A percentile compares a stretch with the other conserved stretches of the same genome.
Evolutionary conservation across 1,284 basidiomycete genomes (phyloP).

Genomic region (Malassezia globosa): DNA sequence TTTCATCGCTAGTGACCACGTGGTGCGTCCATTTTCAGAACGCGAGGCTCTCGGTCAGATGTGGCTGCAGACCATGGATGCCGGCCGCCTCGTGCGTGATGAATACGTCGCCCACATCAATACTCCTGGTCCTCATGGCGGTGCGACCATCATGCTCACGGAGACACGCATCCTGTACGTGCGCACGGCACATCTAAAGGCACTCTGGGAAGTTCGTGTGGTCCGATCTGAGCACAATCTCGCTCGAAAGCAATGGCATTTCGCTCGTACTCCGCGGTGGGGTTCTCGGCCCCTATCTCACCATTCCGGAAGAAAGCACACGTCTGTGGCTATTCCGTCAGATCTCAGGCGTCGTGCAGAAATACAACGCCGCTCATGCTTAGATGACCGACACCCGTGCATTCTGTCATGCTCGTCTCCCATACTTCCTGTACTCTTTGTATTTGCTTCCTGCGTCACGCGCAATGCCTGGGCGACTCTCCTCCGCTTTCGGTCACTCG

Average conservation of each 20-base stretch:
- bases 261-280: slow-evolving; percentile 57
- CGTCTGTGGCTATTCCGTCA: slow-evolving; percentile 55
- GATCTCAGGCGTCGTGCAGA: slow-evolving; percentile 47
- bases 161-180: slow-evolving; percentile 57
- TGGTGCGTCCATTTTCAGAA: slow-evolving; percentile 56
- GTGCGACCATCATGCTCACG: slow-evolving; percentile 40
- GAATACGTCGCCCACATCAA: slow-evolving; percentile 70
- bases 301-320: slow-evolving; percentile 51
- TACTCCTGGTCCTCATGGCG: slow-evolving; percentile 51
- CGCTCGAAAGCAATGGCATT: slow-evolving; percentile 47
- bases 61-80: slow-evolving; percentile 85
- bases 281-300: slow-evolving; percentile 53
- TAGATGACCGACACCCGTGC: not conserved
- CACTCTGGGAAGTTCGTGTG: slow-evolving; percentile 89
- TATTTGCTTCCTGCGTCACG: too few relatives aligned
- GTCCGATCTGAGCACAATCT: slow-evolving; percentile 72
- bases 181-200: slow-evolving; percentile 68
- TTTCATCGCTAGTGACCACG: slow-evolving; percentile 56
- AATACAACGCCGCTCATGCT: slow-evolving; percentile 19
- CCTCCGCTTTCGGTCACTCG: too few relatives aligned
- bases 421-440: too few relatives aligned
- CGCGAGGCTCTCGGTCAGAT: slow-evolving; percentile 88
- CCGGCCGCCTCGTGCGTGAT: slow-evolving; percentile 72
- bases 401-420: not conserved
- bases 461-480: too few relatives aligned